Percentiles rank a stretch among this genome's conserved stretches.
Conservation (phyloP, 768 basidiomycete species). For the Rhodosporidiobolus sp. region DNA sequence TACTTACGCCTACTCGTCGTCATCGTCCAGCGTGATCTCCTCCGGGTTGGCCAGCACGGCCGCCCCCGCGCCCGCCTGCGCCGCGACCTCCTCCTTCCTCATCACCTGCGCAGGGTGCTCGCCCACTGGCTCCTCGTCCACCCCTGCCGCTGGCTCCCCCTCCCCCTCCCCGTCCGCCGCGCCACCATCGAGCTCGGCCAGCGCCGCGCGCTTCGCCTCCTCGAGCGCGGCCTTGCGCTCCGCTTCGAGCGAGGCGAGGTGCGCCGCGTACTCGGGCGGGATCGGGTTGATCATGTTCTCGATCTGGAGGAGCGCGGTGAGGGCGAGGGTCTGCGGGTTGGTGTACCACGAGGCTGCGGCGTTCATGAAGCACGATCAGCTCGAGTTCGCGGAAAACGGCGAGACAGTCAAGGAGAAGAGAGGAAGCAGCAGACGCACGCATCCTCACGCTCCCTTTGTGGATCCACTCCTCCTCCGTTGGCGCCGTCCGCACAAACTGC, state of each 20-base stretch:
- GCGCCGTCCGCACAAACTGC: constrained; percentile 62
- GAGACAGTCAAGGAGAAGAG: background rate
- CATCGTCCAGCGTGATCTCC: constrained; percentile 25
- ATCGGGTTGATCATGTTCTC: constrained; percentile 65
- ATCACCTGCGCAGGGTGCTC: background rate
- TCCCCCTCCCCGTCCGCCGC: background rate
- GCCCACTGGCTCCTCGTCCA: constrained; percentile 21
- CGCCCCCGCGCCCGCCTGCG: background rate
- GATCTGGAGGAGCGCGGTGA: constrained; percentile 74
- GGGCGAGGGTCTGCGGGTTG: constrained; percentile 85
- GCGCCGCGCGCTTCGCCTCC: constrained; percentile 23
- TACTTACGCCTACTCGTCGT: background rate
- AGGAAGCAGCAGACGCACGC: constrained; percentile 47
- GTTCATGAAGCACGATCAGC: background rate
- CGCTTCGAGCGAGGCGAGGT: constrained; percentile 6
- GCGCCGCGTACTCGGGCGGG: constrained; percentile 41
- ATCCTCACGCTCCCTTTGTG: constrained; percentile 50
- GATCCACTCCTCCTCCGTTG: constrained; percentile 50
- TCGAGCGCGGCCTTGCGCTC: background rate
- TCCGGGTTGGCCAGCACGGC: constrained; percentile 11
- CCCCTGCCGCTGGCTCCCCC: background rate
- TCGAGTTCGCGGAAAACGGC: background rate
- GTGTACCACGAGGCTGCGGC: constrained; percentile 67
- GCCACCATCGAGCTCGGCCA: constrained; percentile 18
- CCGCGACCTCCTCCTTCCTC: background rate